phyloP scores from a whole-genome alignment of 768 basidiomycete genomes.

The Galerina marginata region DNA sequence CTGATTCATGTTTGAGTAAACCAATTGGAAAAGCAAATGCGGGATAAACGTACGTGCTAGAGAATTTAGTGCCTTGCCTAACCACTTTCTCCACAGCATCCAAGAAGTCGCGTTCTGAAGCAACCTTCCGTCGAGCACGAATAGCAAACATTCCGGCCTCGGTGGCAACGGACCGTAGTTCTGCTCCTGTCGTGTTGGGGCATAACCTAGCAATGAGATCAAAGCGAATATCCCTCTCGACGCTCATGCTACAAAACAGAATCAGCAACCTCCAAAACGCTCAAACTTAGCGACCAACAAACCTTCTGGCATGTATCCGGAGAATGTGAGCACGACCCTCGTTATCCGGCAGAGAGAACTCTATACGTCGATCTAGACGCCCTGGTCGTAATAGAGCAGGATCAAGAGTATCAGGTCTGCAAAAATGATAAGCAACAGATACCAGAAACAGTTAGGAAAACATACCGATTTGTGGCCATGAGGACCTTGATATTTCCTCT shows the following conservation, averaged over 20 bases:
- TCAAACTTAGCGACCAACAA: slow-evolving; percentile 15
- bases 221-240: slow-evolving; percentile 95
- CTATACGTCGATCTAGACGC: slow-evolving; percentile 94
- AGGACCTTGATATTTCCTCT: slow-evolving; percentile 99
- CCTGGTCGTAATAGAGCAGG: slow-evolving; percentile 96
- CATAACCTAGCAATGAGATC: slow-evolving; percentile 96
- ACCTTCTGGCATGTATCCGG: slow-evolving; percentile 96
- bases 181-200: slow-evolving; percentile 98
- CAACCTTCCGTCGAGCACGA: slow-evolving; percentile 93
- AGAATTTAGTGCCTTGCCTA: slow-evolving; percentile 97
- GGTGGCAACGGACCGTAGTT: slow-evolving; percentile 94
- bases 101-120: slow-evolving; percentile 96
- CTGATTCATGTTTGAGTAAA: slow-evolving; percentile 41
- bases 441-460: background rate
- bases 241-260: slow-evolving; percentile 68
- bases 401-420: slow-evolving; percentile 95
- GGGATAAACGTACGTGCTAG: slow-evolving; percentile 79
- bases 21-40: background rate
- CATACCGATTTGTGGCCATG: slow-evolving; percentile 96
- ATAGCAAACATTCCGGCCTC: slow-evolving; percentile 99
- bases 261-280: background rate
- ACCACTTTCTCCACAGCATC: slow-evolving; percentile 99
- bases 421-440: slow-evolving; percentile 3
- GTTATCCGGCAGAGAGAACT: slow-evolving; percentile 93
- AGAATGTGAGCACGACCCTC: slow-evolving; percentile 97